phyloP scores from a whole-genome alignment of 75 land plant species.

The Azolla pinnata region DNA sequence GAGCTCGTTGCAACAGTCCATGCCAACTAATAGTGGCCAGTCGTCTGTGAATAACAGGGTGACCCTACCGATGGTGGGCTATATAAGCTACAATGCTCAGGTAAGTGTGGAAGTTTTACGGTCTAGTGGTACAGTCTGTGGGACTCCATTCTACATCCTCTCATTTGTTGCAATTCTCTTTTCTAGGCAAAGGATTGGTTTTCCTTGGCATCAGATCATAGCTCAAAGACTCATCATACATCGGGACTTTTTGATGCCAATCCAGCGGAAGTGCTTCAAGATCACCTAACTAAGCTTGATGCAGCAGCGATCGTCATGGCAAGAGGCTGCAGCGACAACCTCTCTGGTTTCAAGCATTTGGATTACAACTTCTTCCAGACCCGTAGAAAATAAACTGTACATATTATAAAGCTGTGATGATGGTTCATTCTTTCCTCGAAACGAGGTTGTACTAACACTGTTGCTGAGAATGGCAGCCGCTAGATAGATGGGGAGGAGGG shows the following conservation, averaged over 20 bases:
- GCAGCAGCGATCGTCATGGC: conserved; percentile 37
- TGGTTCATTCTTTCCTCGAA: too few species aligned
- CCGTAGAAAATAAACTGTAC: conserved; percentile 22
- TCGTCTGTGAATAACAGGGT: neutral
- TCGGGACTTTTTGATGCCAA: neutral
- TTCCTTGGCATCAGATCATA: conserved; percentile 5
- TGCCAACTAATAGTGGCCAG: conserved; percentile 2
- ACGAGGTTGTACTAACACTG: too few species aligned
- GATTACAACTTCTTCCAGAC: conserved; percentile 58
- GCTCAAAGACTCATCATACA: too few species aligned
- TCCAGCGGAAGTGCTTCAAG: conserved; percentile 19
- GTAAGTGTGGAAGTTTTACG: conserved; percentile 18
- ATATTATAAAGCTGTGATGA: too few species aligned
- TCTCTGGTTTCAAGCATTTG: conserved; percentile 22
- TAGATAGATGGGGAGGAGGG: too few species aligned
- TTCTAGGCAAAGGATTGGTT: conserved; percentile 56
- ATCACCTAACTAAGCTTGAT: conserved; percentile 36
- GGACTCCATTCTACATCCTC: neutral
- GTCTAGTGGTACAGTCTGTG: neutral
- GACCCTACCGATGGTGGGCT: conserved; percentile 54
- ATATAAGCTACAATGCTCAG: conserved; percentile 62
- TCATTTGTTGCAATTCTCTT: neutral
- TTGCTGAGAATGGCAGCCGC: too few species aligned
- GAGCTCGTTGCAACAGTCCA: conserved; percentile 29
- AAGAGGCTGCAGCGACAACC: conserved; percentile 17